Conservation (phyloP, 1,284 basidiomycete genomes). For the Rhodotorula sp. region DNA sequence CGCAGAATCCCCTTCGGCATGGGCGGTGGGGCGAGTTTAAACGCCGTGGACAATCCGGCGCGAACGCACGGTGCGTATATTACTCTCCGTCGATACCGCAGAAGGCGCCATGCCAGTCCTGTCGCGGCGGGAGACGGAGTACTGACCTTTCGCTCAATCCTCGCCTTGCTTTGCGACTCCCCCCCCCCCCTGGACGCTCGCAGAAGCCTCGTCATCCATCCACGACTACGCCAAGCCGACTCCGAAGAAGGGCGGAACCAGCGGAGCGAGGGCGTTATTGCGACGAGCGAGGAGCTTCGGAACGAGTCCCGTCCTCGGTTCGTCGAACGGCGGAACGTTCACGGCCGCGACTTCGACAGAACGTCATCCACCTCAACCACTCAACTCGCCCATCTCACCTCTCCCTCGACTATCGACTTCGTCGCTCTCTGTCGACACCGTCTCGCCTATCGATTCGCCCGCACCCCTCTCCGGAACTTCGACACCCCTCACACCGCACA, state of each 20-base stretch:
- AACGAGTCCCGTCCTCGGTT: conserved; percentile 20
- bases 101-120: background rate
- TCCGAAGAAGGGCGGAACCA: background rate
- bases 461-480: background rate
- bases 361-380: background rate
- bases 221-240: conserved; percentile 1
- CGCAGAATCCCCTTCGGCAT: conserved; percentile 2
- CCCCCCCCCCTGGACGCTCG: too few relatives aligned
- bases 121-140: background rate
- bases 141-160: background rate
- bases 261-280: conserved; percentile 18
- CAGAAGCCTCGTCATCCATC: too few relatives aligned
- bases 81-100: background rate
- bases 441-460: background rate
- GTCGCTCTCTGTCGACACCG: conserved; percentile 6
- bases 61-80: background rate
- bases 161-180: background rate
- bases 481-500: conserved; percentile 9
- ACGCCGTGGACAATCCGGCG: background rate
- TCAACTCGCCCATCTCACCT: background rate
- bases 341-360: background rate
- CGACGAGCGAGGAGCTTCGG: conserved; percentile 33
- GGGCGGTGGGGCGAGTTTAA: background rate
- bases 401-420: conserved; percentile 7
- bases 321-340: background rate